Percentiles rank a stretch among this genome's conserved stretches.
phyloP scores from a whole-genome alignment of 129 eudicot genomes.

The Centrapalus pauciflorus region DNA sequence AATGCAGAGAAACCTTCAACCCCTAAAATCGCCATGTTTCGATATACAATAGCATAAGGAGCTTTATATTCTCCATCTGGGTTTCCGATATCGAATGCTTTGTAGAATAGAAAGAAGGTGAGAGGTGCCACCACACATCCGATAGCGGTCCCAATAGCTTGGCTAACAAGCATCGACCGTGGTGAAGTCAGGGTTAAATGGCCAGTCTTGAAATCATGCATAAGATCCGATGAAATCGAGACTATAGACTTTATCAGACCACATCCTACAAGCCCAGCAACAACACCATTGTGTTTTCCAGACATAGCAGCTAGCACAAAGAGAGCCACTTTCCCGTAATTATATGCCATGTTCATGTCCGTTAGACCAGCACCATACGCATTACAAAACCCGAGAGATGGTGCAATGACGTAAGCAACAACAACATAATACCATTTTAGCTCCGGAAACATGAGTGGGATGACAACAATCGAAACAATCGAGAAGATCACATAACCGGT shows the following conservation, averaged over 20 bases:
- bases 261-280: constrained; percentile 82
- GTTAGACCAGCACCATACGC: constrained; percentile 95
- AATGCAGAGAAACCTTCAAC: constrained; percentile 84
- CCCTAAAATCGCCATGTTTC: constrained; percentile 93
- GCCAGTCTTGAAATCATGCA: constrained; percentile 90
- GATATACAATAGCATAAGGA: constrained; percentile 78
- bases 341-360: constrained; percentile 94
- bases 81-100: constrained; percentile 69
- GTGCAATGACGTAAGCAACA: constrained; percentile 68
- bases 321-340: constrained; percentile 84
- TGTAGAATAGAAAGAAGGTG: constrained; percentile 74
- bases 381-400: constrained; percentile 82
- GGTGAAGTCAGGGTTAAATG: constrained; percentile 88
- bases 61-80: constrained; percentile 75
- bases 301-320: constrained; percentile 69
- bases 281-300: constrained; percentile 57
- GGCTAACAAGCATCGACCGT: constrained; percentile 75
- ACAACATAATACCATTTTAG: constrained; percentile 78
- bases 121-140: constrained; percentile 87
- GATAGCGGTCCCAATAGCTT: constrained; percentile 78
- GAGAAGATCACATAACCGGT: constrained; percentile 61
- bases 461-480: constrained; percentile 50
- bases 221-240: constrained; percentile 73
- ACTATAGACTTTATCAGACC: constrained; percentile 77
- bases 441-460: constrained; percentile 73